Evolutionary conservation across 106 monocot genomes (phyloP), one percentile per base, ranked within the genome.

Genomic region (Dioscorea dumetorum): DNA sequence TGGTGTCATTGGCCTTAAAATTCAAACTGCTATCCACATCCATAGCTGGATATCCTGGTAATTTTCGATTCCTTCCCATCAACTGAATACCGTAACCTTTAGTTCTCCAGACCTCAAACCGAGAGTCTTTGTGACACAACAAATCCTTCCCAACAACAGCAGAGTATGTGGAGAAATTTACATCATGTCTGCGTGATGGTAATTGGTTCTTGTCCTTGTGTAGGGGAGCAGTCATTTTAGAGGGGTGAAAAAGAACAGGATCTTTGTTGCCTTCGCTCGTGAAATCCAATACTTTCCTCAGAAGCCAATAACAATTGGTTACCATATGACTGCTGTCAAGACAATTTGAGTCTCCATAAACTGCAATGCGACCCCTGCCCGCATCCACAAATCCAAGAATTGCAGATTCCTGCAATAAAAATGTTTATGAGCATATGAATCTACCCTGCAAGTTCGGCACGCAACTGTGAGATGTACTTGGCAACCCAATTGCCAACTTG

Each of bases 311-410:
- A 74, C 99, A 95, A 70, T 93, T 93, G 54, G 93, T 93, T 56
- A 99, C 93, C 99, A 99, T 99, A 70, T 99, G 93, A 69, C 99
- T 93, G 70, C 93, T 87, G 69, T 99, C 99, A 74, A 99, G 90
- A 63, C 99, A 99, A 67, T 93, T 99, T 49, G 99, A 99, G 60
- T 99, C 99, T 14, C 99, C 99, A 85, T 99, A 99, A 3, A 93
- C 83, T 67, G 83, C 83, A 58, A 99, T 62, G 22, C 87, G 80
- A n/a, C 99, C 93, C 23, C 66, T 71, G 12, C 90, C 87, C 52
- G 74, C 73, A 63, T 99, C 87, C 16, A 70, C 67, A 57, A 99
- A 79, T 20, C 99, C 99, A 69, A 99, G 93, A 66, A 93, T 85
- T 17, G 99, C 58, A 20, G 72, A 90, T 0, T 85, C 83, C 12